A percentile compares a stretch with the other conserved stretches of the same genome.
Evolutionary conservation across 2,329 filamentous ascomycete genomes (phyloP).

Genomic region (Ophiostoma novo-ulmi): DNA sequence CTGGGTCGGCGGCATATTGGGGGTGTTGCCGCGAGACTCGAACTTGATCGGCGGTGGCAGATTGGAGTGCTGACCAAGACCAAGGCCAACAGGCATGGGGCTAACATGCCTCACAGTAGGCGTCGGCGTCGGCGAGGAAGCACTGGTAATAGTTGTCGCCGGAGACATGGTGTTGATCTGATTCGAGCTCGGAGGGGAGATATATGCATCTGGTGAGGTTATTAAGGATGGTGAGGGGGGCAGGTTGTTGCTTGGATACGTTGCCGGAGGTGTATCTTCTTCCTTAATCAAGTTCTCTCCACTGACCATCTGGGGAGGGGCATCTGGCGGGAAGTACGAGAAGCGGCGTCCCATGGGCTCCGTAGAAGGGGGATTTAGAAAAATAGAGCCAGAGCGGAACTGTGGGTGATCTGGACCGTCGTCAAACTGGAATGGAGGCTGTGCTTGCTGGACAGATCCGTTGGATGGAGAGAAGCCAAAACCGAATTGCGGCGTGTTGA

Average conservation of each 20-base stretch:
- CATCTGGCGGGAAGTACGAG: conserved; percentile 57
- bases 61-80: background rate
- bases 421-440: conserved; percentile 22
- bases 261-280: conserved; percentile 35
- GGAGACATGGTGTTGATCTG: conserved; percentile 38
- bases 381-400: conserved; percentile 64
- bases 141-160: conserved; percentile 27
- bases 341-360: conserved; percentile 54
- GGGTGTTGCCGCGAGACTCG: conserved; percentile 26
- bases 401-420: conserved; percentile 40
- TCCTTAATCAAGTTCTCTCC: conserved; percentile 30
- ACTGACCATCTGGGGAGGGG: conserved; percentile 30
- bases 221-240: conserved; percentile 34
- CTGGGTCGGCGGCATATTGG: conserved; percentile 28
- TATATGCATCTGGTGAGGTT: conserved; percentile 43
- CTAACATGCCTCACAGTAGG: conserved; percentile 34
- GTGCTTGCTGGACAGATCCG: conserved; percentile 35
- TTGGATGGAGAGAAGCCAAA: conserved; percentile 54
- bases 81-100: conserved; percentile 28
- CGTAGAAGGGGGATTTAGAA: conserved; percentile 52
- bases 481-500: conserved; percentile 52
- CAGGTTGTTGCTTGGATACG: background rate
- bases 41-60: conserved; percentile 27
- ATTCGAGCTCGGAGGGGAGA: conserved; percentile 31
- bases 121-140: conserved; percentile 34